These are phyloP conservation scores for Avena eriantha DNA, from an alignment of 176 grass and related monocot genomes.

Conservation along the genomic window DNA sequence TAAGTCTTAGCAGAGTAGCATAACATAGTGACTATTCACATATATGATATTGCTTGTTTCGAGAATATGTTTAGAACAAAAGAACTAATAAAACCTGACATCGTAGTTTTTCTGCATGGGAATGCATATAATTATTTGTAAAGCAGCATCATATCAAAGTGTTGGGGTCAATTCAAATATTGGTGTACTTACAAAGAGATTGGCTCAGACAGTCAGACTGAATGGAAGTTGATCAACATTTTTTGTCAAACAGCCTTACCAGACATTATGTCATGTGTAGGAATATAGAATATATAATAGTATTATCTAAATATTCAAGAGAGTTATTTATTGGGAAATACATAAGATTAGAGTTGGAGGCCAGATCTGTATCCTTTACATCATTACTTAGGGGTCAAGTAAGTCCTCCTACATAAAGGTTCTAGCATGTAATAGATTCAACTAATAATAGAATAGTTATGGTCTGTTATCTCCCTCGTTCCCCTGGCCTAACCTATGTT, in stretches of 20 bases:
- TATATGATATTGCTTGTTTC: background rate
- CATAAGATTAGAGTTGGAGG: background rate
- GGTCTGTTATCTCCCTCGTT: background rate
- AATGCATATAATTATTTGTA: background rate
- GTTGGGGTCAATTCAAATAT: background rate
- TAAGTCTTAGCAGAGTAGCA: background rate
- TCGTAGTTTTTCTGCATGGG: background rate
- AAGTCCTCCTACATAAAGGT: background rate
- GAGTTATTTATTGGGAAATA: background rate
- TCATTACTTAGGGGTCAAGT: background rate
- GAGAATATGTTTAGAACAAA: slow-evolving; percentile 19
- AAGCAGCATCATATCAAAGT: slow-evolving; percentile 14
- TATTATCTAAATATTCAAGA: background rate
- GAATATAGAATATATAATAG: background rate
- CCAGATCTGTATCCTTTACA: background rate
- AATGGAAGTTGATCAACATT: background rate
- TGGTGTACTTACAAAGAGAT: background rate
- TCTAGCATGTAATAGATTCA: background rate
- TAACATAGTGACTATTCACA: background rate
- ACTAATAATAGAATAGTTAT: background rate
- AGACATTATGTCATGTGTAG: slow-evolving; percentile 8
- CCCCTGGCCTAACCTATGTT: background rate
- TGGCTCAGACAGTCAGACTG: background rate
- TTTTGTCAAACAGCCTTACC: slow-evolving; percentile 19
- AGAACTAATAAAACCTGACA: slow-evolving; percentile 24